phyloP scores from a whole-genome alignment of 176 grass and related monocot species.

The Carex littledalei region DNA sequence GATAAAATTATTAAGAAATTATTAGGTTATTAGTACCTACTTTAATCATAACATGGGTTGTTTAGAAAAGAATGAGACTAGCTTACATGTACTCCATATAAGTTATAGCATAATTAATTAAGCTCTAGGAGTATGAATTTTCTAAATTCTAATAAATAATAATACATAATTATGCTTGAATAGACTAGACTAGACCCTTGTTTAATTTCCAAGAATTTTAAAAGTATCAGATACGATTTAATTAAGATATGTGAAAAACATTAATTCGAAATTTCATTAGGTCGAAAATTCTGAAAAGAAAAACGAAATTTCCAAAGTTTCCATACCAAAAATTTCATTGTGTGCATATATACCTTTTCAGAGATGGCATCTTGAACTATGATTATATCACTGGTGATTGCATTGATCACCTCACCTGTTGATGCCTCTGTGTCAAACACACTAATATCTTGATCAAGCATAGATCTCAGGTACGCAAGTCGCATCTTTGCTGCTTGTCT shows the following conservation, averaged over 20 bases:
- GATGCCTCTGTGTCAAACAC: slow-evolving; percentile 93
- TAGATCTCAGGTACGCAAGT: slow-evolving; percentile 74
- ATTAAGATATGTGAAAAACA: not conserved
- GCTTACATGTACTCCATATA: not conserved
- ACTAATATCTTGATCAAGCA: slow-evolving; percentile 93
- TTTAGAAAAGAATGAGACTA: not conserved
- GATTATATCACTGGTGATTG: slow-evolving; percentile 92
- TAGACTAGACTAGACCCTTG: too few species aligned
- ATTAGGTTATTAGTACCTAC: not conserved
- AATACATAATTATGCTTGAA: not conserved
- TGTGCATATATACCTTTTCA: too few species aligned
- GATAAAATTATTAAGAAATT: not conserved
- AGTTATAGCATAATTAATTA: not conserved
- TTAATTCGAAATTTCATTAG: not conserved
- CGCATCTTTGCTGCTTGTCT: slow-evolving; percentile 96
- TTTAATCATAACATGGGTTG: not conserved
- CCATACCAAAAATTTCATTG: too few species aligned
- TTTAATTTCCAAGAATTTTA: not conserved
- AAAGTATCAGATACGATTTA: not conserved
- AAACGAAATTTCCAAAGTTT: not conserved
- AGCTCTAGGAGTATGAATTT: not conserved
- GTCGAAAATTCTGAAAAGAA: not conserved
- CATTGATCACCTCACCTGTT: slow-evolving; percentile 94
- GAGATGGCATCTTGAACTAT: slow-evolving; percentile 97
- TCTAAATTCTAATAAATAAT: not conserved